Evolutionary conservation across 2,329 filamentous ascomycete genomes (phyloP).

Genomic region (Diaporthe helianthi): DNA sequence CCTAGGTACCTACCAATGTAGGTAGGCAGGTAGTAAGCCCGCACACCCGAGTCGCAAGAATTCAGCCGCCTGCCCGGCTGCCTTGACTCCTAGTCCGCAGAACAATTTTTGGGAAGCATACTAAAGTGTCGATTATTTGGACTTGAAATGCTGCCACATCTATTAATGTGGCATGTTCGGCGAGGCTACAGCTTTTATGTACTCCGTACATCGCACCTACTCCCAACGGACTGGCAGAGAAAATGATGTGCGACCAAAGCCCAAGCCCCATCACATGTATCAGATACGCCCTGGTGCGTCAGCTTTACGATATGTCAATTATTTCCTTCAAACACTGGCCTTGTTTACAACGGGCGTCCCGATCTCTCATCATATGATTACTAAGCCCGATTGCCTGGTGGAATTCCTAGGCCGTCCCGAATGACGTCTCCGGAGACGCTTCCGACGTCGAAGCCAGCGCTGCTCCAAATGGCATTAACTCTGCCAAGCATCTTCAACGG

Average conservation of each 20-base stretch:
- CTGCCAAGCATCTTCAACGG: too few species aligned
- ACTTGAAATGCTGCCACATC: neutral
- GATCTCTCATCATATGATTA: neutral
- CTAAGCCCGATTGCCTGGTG: neutral
- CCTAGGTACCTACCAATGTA: too few species aligned
- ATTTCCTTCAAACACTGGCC: neutral
- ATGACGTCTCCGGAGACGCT: neutral
- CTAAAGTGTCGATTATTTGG: too few species aligned
- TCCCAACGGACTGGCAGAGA: neutral
- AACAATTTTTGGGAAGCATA: neutral
- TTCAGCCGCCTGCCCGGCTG: neutral
- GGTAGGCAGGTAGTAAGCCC: too few species aligned
- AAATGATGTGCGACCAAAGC: neutral
- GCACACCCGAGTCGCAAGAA: neutral
- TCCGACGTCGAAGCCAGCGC: neutral
- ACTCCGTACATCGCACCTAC: neutral
- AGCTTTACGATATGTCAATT: neutral
- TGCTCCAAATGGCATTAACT: neutral
- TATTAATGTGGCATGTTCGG: neutral
- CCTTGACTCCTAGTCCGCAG: neutral
- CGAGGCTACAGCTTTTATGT: conserved; percentile 2
- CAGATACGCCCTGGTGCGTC: too few species aligned
- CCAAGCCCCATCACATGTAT: conserved; percentile 9
- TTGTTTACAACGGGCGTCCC: neutral
- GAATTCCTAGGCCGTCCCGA: neutral